Base-by-base conservation (phyloP, 768 basidiomycete genomes). In the Termitomyces bulborhizus region DNA sequence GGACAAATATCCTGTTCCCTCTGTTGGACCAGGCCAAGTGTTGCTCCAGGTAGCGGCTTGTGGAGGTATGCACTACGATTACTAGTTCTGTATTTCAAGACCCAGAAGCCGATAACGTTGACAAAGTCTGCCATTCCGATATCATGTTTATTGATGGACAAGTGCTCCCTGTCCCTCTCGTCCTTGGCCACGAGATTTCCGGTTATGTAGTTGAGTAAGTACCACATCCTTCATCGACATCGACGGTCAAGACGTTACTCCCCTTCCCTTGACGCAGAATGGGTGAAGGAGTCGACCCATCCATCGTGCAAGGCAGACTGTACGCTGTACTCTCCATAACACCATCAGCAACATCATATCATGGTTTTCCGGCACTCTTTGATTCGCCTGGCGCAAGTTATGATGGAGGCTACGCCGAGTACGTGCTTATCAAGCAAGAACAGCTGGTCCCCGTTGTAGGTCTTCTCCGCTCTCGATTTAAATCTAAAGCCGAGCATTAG, bases 371-470 rank as follows among this genome's bases (percentile, higher is more conserved):
- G 13, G 54, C 54, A 3, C 54, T 55, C 42, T 55, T 55, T 15
- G 54, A 55, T 42, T 55, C 54, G 1, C 54, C 54, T 5, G 54
- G 54, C 5, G 54, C 54, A 44, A 50, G 48, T 26, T 44, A 45
- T 36, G 54, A 55, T 16, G 54, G 54, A 16, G 54, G 54, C 4
- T 55, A 50, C 13, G 54, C 54, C 3, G 54, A 55, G 26, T 55
- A 55, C 27, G 42, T 50, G 11, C 42, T 55, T 7, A 44, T 55
- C 4, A 36, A 34, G 32, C 32, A 50, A 15, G 54, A 55, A 42
- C 54, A 55, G 42, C 54, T 55, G n/a, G 54, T 55, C 9, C 46
- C 54, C n/a, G 54, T 55, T 8, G 54, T 55, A 21, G 44, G 54
- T 45, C 40, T 32, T 6, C 29, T 21, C 24, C 3, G 13, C 6